Evolutionary conservation across 345 rosid genomes (phyloP).

Genomic region (Syzygium grande): DNA sequence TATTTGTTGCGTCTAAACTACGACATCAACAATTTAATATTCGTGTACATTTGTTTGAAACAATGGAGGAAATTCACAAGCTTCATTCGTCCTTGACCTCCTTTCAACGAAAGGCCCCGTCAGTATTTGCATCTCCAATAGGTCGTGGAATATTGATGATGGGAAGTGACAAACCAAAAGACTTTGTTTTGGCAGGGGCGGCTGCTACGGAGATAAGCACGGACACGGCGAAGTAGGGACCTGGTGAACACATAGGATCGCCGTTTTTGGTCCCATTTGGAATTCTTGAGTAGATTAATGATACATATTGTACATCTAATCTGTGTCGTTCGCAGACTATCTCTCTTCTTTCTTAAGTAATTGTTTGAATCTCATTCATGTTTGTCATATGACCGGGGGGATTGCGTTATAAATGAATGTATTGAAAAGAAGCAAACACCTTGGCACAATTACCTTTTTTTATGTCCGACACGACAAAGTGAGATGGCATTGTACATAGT

Average conservation of each 20-base stretch:
- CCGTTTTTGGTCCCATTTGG: conserved; percentile 85
- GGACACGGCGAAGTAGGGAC: conserved; percentile 61
- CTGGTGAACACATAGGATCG: conserved; percentile 57
- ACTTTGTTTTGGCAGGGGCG: conserved; percentile 25
- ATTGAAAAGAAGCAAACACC: not conserved
- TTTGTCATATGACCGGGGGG: not conserved
- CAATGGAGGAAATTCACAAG: not conserved
- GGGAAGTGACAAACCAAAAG: not conserved
- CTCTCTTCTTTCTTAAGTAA: not conserved
- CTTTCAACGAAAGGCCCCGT: not conserved
- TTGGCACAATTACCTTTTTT: not conserved
- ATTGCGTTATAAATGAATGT: not conserved
- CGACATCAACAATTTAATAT: not conserved
- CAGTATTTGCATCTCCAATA: not conserved
- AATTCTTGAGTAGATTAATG: conserved; percentile 34
- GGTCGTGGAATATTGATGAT: not conserved
- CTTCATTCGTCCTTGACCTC: not conserved
- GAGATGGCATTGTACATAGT: not conserved
- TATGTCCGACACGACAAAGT: not conserved
- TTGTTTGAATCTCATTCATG: not conserved
- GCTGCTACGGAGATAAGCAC: conserved; percentile 55
- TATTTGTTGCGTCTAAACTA: not conserved
- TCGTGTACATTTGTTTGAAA: not conserved
- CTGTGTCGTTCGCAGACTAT: not conserved
- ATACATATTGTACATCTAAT: not conserved